Evolutionary conservation across 176 grass and related monocot genomes (phyloP), one percentile per base, ranked within the genome.

Genomic region (Cymbopogon citratus): DNA sequence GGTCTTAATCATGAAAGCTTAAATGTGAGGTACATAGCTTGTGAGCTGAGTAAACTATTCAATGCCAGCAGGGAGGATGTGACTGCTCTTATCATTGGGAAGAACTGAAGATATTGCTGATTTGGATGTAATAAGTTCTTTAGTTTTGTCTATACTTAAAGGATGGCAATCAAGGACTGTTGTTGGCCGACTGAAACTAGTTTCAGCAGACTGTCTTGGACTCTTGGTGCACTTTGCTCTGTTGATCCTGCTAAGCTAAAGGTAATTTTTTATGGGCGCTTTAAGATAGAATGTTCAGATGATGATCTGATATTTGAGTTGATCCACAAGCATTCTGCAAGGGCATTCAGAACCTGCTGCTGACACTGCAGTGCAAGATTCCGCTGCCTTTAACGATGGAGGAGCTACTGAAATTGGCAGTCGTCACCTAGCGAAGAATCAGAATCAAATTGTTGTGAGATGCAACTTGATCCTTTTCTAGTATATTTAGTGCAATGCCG

Each of bases 221-320:
- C 33, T 92, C 88, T 97, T 70, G 94, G 94, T 65, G 85, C 90
- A 85, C 86, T 97, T 71, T 92, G 94, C 78, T 92, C 94, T 26
- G 88, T 97, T 83, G 94, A 97, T 83, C 94, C 94, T 48, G 94
- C 94, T 75, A 97, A 92, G 77, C 89, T 97, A 73, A 97, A 97
- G 61, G 91, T 85, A 62, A 89, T 69, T 62, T 91, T 86, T 49
- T 89, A 68, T 61, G 86, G 92, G 77, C 94, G 94, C 61, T 97
- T 97, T 90, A 97, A 97, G 80, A 97, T 97, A 81, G 86, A 97
- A 80, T 97, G 94, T 85, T 97, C 94, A 87, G 94, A 97, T 3
- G 92, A 97, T 90, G 94, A 97, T 87, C 90, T 97, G 51, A 97
- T 94, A 85, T 97, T 94, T 87, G 94, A 97, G 83, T 97, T 97